Conservation (phyloP, 169 alveolate species). For the Theileria equi region DNA sequence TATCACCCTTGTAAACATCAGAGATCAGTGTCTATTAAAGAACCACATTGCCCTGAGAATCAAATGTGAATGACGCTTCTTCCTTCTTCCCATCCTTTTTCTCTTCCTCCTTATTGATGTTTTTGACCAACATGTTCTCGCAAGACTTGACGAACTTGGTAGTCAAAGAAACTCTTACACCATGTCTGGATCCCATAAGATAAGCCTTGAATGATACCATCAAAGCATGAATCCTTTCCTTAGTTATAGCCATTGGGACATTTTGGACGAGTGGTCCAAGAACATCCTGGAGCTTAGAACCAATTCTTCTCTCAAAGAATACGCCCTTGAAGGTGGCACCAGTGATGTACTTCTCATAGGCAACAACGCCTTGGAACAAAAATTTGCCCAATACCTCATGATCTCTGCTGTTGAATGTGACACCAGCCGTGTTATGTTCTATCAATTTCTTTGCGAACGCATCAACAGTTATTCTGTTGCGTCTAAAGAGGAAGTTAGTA, state of each 20-base stretch:
- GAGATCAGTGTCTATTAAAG: no score
- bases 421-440: not conserved
- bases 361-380: constrained; percentile 9
- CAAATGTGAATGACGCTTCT: no score
- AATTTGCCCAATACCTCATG: constrained; percentile 11
- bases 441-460: constrained; percentile 8
- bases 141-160: not conserved
- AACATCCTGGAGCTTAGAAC: not conserved
- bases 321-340: not conserved
- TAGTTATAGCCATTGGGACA: not conserved
- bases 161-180: not conserved
- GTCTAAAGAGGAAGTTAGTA: not conserved
- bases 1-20: no score
- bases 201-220: not conserved
- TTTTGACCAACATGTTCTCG: not conserved
- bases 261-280: not conserved
- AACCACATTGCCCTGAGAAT: no score
- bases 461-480: not conserved
- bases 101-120: not conserved
- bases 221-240: not conserved
- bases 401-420: not conserved
- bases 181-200: not conserved
- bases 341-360: constrained; percentile 10
- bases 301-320: not conserved
- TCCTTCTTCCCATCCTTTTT: constrained; percentile 1